A percentile compares a stretch with the other conserved stretches of the same genome.
These are phyloP conservation scores for Neurospora intermedia DNA, from an alignment of 495 filamentous ascomycete species.

Conservation along the genomic window DNA sequence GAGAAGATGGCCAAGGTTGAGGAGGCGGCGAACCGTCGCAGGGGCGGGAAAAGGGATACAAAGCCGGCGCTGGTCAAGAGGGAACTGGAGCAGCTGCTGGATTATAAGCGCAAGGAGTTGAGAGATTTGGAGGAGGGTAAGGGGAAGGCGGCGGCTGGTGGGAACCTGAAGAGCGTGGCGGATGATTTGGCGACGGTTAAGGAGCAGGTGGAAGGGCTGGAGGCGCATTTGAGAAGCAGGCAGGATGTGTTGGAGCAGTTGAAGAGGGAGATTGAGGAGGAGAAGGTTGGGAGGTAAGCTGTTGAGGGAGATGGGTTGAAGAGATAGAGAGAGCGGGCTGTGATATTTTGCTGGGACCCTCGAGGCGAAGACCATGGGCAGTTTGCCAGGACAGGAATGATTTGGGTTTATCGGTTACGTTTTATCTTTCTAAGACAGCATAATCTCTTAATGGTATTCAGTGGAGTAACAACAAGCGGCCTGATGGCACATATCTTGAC, in stretches of 20 bases:
- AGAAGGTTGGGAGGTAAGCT: conserved; percentile 39
- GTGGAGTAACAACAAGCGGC: not conserved
- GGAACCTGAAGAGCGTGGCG: conserved; percentile 47
- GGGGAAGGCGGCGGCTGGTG: conserved; percentile 48
- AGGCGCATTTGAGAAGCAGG: conserved; percentile 51
- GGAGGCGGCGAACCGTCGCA: conserved; percentile 46
- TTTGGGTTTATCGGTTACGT: not conserved
- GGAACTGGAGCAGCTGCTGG: conserved; percentile 81
- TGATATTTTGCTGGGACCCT: not conserved
- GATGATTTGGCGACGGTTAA: conserved; percentile 66
- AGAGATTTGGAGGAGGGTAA: conserved; percentile 67
- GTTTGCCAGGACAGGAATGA: not conserved
- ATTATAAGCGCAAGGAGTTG: conserved; percentile 61
- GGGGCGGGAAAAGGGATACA: conserved; percentile 48
- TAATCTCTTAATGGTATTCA: not conserved
- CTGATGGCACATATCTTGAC: not conserved
- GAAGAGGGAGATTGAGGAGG: conserved; percentile 51
- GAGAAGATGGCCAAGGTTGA: conserved; percentile 70
- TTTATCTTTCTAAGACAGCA: not conserved
- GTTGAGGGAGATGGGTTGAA: not conserved
- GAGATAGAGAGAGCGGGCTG: not conserved
- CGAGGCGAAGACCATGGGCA: not conserved
- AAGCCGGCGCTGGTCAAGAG: conserved; percentile 82
- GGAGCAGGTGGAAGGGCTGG: conserved; percentile 61
- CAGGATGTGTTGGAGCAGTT: conserved; percentile 49